phyloP scores from a whole-genome alignment of 441 rosid genomes.

The Lepidium campestre region DNA sequence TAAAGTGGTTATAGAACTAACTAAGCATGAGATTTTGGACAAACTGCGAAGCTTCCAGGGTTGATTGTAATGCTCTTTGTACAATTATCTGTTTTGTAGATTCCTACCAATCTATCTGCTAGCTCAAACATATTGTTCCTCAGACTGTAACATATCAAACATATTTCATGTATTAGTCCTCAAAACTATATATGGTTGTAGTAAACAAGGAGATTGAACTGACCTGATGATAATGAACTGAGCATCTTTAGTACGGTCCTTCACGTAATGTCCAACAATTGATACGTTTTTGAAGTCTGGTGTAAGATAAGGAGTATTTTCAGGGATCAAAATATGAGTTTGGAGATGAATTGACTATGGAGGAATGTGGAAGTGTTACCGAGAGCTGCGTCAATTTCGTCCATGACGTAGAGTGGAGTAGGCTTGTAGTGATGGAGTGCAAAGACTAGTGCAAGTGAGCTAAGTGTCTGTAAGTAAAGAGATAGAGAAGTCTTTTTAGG shows the following conservation, averaged over 20 bases:
- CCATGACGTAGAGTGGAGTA: slow-evolving; percentile 97
- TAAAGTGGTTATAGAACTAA: slow-evolving; percentile 12
- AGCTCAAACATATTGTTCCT: slow-evolving; percentile 99
- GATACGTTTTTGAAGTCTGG: slow-evolving; percentile 97
- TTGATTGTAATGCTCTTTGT: slow-evolving; percentile 93
- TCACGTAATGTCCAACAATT: slow-evolving; percentile 94
- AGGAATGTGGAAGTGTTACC: slow-evolving; percentile 34
- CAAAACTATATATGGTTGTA: neutral
- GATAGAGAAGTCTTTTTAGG: neutral
- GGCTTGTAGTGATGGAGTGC: slow-evolving; percentile 99
- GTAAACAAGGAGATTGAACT: neutral
- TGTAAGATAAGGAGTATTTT: neutral
- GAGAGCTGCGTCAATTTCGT: slow-evolving; percentile 93
- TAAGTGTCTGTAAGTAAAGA: slow-evolving; percentile 69
- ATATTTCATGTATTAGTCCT: neutral
- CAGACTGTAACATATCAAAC: slow-evolving; percentile 51
- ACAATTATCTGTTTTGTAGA: slow-evolving; percentile 94
- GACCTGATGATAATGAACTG: slow-evolving; percentile 94
- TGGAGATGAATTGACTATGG: neutral
- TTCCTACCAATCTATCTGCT: slow-evolving; percentile 97
- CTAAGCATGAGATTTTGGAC: slow-evolving; percentile 43
- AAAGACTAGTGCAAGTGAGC: slow-evolving; percentile 92
- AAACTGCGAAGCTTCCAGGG: slow-evolving; percentile 74
- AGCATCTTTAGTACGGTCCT: slow-evolving; percentile 92
- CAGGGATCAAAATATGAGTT: neutral